Base-by-base conservation (phyloP, 2,329 filamentous ascomycete species). In the Colletotrichum horii region DNA sequence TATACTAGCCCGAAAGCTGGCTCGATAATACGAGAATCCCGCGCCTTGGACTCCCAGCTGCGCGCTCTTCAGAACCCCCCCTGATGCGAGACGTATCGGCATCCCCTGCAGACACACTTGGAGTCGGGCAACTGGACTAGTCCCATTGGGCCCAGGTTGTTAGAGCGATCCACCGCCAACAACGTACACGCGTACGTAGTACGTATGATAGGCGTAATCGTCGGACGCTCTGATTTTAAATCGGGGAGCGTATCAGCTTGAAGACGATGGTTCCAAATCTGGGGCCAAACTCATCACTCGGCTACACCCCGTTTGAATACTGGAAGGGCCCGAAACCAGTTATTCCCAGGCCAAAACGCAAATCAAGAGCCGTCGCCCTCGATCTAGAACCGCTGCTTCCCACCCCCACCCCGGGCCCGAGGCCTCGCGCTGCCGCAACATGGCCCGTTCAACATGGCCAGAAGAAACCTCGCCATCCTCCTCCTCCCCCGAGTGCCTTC, bases 301-400 rank as follows among this genome's bases (percentile, higher is more conserved):
- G 79, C 28, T 80, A 80, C 62, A 78, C 70, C 24, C 79, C 79
- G 14, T 79, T 80, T 30, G 79, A 80, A 66, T 80, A 80, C 73
- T 80, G 79, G 79, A 78, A 79, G 66, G 79, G 78, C 11, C 79
- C 79, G 9, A 80, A 77, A 60, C 77, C 71, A 28, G 71, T 79
- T 19, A 32, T 76, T 65, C 74, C 58, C 30, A 61, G 60, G 19
- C 58, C 28, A 32, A 76, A 66, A 52, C 65, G 74, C 66, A 70
- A 66, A 66, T 76, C 74, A 52, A 48, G 48, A 15, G 38, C 66
- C 26, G 72, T 69, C 67, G 48, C 56, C 36, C 69, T 56, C 58
- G 71, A 70, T n/a, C 70, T 67, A 62, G 65, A 74, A 43, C 70
- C 73, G 64, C 48, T 75, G 38, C 38, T 75, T 48, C 73, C 73